Conservation (phyloP, 306 rosid genomes). For the Arachis stenosperma region DNA sequence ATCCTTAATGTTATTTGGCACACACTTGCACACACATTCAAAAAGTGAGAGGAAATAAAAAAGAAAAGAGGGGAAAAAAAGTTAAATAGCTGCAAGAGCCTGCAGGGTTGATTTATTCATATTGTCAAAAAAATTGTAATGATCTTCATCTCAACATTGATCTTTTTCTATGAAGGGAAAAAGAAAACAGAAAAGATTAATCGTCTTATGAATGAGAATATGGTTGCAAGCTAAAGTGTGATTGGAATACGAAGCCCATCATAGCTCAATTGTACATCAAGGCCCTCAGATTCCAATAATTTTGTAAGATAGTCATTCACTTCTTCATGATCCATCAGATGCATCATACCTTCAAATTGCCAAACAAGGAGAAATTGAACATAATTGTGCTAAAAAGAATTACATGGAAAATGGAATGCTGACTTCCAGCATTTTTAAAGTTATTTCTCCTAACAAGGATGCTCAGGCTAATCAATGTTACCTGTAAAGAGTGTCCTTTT, state of each 20-base stretch:
- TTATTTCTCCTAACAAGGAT: conserved; percentile 2
- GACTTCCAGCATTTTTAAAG: background rate
- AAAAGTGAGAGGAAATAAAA: conserved; percentile 4
- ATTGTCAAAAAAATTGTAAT: conserved; percentile 24
- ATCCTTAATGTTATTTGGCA: background rate
- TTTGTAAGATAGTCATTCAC: conserved; percentile 67
- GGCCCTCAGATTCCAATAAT: conserved; percentile 73
- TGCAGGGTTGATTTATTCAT: background rate
- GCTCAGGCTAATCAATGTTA: conserved; percentile 46
- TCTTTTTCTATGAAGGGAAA: conserved; percentile 30
- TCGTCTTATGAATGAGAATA: conserved; percentile 18
- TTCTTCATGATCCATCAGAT: conserved; percentile 91
- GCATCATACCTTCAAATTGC: conserved; percentile 88
- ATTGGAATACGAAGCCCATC: conserved; percentile 83
- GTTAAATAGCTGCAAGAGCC: conserved; percentile 13
- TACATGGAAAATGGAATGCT: conserved; percentile 1
- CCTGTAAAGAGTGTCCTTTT: conserved; percentile 89
- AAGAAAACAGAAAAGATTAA: background rate
- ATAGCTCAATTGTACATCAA: conserved; percentile 84
- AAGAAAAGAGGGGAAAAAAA: background rate
- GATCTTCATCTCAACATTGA: conserved; percentile 30
- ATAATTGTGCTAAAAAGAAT: conserved; percentile 1
- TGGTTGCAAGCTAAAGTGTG: conserved; percentile 48
- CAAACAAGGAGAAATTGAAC: conserved; percentile 25
- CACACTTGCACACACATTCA: background rate